These are phyloP conservation scores for Penicillium griseofulvum DNA, from an alignment of 2,329 filamentous ascomycete genomes.

Conservation along the genomic window DNA sequence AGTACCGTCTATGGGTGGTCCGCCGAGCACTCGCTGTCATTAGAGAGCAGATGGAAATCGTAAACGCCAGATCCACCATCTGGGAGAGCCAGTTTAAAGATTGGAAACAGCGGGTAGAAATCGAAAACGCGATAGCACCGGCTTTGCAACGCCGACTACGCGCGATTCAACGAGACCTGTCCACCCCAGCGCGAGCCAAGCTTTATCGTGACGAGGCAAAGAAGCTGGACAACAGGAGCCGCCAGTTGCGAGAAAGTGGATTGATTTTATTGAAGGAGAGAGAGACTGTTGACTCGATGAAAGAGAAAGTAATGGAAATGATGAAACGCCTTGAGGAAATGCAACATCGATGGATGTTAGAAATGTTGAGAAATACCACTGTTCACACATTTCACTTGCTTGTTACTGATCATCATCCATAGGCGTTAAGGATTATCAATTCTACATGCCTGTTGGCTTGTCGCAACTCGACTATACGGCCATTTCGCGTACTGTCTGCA, in stretches of 20 bases:
- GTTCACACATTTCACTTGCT: neutral
- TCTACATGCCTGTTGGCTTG: too few relatives aligned
- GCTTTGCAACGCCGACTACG: neutral
- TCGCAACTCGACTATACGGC: neutral
- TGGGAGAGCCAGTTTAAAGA: neutral
- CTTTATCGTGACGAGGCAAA: neutral
- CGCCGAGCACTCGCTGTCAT: neutral
- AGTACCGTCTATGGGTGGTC: neutral
- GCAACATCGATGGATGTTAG: neutral
- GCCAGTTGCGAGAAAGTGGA: neutral
- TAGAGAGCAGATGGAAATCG: neutral
- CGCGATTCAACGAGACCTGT: neutral
- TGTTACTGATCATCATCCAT: neutral
- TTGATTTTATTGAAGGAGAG: neutral
- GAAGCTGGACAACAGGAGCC: neutral
- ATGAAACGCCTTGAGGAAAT: neutral
- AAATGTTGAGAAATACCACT: neutral
- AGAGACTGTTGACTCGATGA: neutral
- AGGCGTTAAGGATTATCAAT: neutral
- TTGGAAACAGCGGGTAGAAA: neutral
- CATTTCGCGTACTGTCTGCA: neutral
- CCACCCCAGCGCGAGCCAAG: neutral
- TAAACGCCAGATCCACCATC: fast-evolving
- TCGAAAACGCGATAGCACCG: neutral
- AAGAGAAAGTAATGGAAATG: too few relatives aligned